A percentile compares a stretch with the other conserved stretches of the same genome.
phyloP scores from a whole-genome alignment of 306 rosid genomes.

The Phaseolus lunatus region DNA sequence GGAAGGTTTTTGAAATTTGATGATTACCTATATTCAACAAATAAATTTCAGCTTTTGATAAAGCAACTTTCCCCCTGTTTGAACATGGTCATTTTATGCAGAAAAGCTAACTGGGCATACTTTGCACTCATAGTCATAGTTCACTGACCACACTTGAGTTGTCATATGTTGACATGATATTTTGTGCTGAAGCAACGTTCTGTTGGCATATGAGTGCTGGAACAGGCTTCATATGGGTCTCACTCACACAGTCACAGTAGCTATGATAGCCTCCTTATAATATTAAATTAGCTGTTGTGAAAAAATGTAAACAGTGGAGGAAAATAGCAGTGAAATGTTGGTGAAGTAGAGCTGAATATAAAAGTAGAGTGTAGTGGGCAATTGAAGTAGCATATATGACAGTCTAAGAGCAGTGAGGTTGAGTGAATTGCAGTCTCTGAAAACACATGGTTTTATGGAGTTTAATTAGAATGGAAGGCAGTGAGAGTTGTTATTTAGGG shows the following conservation, averaged over 20 bases:
- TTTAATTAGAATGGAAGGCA: constrained; percentile 58
- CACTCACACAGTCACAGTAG: constrained; percentile 12
- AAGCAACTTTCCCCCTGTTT: constrained; percentile 45
- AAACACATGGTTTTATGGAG: constrained; percentile 46
- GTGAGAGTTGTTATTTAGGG: constrained; percentile 45
- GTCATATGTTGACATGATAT: constrained; percentile 23
- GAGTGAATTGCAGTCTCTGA: constrained; percentile 49
- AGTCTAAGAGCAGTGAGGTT: constrained; percentile 31
- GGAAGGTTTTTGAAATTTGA: constrained; percentile 49
- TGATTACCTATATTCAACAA: constrained; percentile 50
- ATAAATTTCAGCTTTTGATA: constrained; percentile 53
- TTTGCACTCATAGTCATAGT: constrained; percentile 34
- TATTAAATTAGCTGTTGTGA: neutral
- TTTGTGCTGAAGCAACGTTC: constrained; percentile 6
- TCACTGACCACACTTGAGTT: constrained; percentile 39
- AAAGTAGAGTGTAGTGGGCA: neutral
- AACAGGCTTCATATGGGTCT: constrained; percentile 17
- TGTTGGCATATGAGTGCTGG: constrained; percentile 13
- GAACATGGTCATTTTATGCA: constrained; percentile 41
- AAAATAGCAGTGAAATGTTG: neutral
- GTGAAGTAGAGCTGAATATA: neutral
- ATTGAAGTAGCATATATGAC: constrained; percentile 11
- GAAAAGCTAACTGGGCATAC: constrained; percentile 24
- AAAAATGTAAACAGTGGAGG: neutral
- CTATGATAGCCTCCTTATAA: neutral